These are phyloP conservation scores for Quercus engelmannii DNA, from an alignment of 306 rosid species.

Conservation along the genomic window DNA sequence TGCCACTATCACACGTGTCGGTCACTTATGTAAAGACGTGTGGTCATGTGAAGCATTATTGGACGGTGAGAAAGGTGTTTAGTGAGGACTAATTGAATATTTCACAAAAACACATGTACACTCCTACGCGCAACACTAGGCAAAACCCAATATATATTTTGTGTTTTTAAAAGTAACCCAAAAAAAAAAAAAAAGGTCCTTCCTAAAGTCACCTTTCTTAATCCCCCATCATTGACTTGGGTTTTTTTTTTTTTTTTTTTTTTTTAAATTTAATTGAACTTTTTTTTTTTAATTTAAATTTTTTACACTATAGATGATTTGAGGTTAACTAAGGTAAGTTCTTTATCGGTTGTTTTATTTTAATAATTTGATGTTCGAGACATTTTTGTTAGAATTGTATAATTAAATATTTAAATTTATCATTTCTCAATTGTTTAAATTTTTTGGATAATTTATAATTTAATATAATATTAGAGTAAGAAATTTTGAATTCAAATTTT, in stretches of 20 bases:
- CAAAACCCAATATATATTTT: not conserved
- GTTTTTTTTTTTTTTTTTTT: not conserved
- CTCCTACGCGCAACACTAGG: conserved; percentile 13
- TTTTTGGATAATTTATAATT: rapidly evolving
- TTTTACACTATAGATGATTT: no score
- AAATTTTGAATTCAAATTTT: no score
- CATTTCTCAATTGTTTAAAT: no score
- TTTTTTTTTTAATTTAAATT: no score
- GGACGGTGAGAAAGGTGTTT: conserved; percentile 55
- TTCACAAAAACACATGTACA: conserved; percentile 7
- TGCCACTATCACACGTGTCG: conserved; percentile 41
- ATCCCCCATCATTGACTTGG: not conserved
- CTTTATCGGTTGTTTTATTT: no score
- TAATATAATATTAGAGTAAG: no score
- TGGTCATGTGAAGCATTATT: conserved; percentile 65
- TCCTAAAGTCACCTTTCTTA: not conserved
- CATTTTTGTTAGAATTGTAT: no score
- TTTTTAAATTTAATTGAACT: no score
- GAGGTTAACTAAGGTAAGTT: no score
- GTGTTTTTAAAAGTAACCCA: not conserved
- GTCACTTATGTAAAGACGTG: conserved; percentile 44
- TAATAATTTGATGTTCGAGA: no score
- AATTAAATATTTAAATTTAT: no score
- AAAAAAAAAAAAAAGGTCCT: not conserved
- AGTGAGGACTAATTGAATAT: conserved; percentile 21